Percentiles rank a stretch among this genome's conserved stretches.
These are phyloP conservation scores for Staphylotrichum tortipilum DNA, from an alignment of 495 filamentous ascomycete genomes.

Conservation along the genomic window DNA sequence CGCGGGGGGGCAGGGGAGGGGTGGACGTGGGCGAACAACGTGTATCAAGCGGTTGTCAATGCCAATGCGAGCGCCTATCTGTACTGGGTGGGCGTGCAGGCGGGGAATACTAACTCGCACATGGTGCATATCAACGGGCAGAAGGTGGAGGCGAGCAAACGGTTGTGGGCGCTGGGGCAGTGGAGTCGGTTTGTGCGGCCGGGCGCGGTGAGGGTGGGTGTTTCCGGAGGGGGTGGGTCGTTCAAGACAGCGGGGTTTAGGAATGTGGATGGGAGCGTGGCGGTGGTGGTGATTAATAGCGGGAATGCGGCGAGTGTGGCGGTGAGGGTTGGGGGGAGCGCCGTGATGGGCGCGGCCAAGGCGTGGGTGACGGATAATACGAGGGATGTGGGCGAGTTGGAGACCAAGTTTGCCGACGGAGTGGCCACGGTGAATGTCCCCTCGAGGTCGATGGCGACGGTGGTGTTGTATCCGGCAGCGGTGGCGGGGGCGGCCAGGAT, in stretches of 20 bases:
- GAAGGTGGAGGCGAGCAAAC: conserved; percentile 27
- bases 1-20: conserved; percentile 42
- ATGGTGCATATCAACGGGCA: conserved; percentile 31
- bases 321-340: conserved; percentile 14
- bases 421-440: conserved; percentile 14
- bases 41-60: conserved; percentile 36
- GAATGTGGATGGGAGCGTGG: conserved; percentile 38
- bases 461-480: conserved; percentile 11
- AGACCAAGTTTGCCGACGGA: conserved; percentile 8
- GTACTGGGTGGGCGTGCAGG: conserved; percentile 46
- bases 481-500: neutral
- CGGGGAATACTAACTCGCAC: conserved; percentile 31
- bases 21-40: conserved; percentile 47
- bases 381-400: conserved; percentile 14
- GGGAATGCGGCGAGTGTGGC: conserved; percentile 14
- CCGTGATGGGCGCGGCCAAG: conserved; percentile 1
- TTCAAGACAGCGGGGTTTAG: conserved; percentile 36
- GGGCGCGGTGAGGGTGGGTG: conserved; percentile 37
- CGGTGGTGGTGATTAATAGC: conserved; percentile 31
- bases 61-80: conserved; percentile 41
- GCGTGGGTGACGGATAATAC: conserved; percentile 28
- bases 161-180: conserved; percentile 43
- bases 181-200: conserved; percentile 39
- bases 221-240: conserved; percentile 18
- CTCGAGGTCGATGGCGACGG: conserved; percentile 17